A percentile compares a stretch with the other conserved stretches of the same genome.
phyloP scores from a whole-genome alignment of 495 filamentous ascomycete genomes.

The Penicillium argentinense region DNA sequence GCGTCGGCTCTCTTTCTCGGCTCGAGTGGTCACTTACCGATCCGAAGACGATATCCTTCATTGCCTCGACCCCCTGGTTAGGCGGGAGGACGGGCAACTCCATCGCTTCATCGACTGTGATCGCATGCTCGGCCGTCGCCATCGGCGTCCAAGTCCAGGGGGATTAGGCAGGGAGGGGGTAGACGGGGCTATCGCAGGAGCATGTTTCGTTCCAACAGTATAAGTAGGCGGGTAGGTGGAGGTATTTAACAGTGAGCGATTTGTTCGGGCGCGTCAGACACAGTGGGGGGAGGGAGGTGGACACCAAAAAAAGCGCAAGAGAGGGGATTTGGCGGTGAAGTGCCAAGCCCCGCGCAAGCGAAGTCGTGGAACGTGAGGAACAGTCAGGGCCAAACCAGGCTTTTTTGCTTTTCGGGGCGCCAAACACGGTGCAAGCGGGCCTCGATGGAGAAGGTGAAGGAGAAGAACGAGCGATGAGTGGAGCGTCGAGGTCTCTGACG shows the following conservation, averaged over 20 bases:
- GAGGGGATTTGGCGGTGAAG: not conserved
- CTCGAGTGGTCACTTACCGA: conserved; percentile 62
- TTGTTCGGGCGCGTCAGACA: conserved; percentile 10
- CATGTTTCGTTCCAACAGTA: conserved; percentile 18
- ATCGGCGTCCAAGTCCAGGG: conserved; percentile 30
- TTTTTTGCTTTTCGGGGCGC: not conserved
- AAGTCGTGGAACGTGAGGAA: too few relatives aligned
- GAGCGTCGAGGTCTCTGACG: conserved; percentile 11
- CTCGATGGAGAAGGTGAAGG: conserved; percentile 7
- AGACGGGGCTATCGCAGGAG: conserved; percentile 30
- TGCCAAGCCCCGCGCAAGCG: not conserved
- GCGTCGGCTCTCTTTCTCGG: too few relatives aligned
- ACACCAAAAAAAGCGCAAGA: conserved; percentile 18
- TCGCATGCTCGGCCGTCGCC: conserved; percentile 46
- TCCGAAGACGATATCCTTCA: conserved; percentile 81
- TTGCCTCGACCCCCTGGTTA: conserved; percentile 61
- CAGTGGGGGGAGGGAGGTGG: conserved; percentile 21
- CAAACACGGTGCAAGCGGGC: not conserved
- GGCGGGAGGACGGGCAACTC: conserved; percentile 44
- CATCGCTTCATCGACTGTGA: conserved; percentile 40
- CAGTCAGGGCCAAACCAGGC: too few relatives aligned
- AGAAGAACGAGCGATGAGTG: conserved; percentile 13
- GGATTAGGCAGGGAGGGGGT: conserved; percentile 18
- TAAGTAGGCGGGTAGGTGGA: conserved; percentile 1
- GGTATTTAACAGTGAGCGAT: conserved; percentile 21